These are phyloP conservation scores for Clavaria fumosa DNA, from an alignment of 768 basidiomycete species.

Conservation along the genomic window DNA sequence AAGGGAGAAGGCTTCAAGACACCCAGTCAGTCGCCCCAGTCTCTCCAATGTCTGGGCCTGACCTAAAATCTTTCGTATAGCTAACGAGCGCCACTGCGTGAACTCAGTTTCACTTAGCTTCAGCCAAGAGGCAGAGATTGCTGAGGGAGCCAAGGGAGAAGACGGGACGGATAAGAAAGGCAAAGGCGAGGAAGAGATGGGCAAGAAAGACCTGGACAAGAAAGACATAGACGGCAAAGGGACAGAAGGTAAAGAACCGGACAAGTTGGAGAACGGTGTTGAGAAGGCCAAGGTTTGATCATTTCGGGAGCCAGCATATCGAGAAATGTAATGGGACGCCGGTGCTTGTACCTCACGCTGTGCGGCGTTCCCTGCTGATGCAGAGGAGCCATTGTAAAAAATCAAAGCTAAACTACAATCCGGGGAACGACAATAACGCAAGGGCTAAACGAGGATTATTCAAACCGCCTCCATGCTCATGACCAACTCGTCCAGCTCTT, in stretches of 20 bases:
- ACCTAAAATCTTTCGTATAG: slow-evolving; percentile 19
- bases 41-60: neutral
- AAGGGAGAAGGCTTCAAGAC: slow-evolving; percentile 75
- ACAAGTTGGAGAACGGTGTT: slow-evolving; percentile 1
- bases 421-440: neutral
- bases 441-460: slow-evolving; percentile 18
- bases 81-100: slow-evolving; percentile 78
- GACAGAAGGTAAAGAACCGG: slow-evolving; percentile 6
- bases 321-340: too few species aligned
- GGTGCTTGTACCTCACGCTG: too few species aligned
- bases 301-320: neutral
- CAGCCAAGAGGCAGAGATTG: slow-evolving; percentile 27
- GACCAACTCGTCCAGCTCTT: slow-evolving; percentile 75
- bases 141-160: slow-evolving; percentile 5
- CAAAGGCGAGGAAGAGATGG: too few species aligned
- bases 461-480: slow-evolving; percentile 56
- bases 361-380: too few species aligned
- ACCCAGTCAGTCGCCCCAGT: slow-evolving; percentile 39
- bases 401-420: neutral
- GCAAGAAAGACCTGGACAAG: slow-evolving; percentile 1
- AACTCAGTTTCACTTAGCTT: slow-evolving; percentile 82
- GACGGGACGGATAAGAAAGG: neutral
- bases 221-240: slow-evolving; percentile 1
- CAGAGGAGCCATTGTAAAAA: too few species aligned
- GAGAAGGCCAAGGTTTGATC: neutral